Conservation (phyloP, 148 eudicot species). For the Chenopodium berlandieri region DNA sequence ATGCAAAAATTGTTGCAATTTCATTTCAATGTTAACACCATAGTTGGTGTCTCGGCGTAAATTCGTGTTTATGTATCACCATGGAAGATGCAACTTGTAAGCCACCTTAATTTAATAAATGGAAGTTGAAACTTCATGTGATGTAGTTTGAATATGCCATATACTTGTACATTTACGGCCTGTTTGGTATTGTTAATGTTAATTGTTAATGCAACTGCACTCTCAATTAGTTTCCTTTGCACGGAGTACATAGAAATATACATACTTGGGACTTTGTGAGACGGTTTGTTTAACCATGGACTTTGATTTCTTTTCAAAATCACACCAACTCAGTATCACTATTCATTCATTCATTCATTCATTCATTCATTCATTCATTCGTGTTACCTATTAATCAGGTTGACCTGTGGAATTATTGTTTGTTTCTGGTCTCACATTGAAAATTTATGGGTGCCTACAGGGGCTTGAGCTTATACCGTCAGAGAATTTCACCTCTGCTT, state of each 20-base stretch:
- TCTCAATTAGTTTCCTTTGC: too few species aligned
- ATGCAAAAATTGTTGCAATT: neutral
- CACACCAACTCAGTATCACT: neutral
- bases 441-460: slow-evolving; percentile 32
- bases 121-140: neutral
- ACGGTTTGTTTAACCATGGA: neutral
- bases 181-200: neutral
- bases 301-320: neutral
- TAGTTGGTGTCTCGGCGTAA: too few species aligned
- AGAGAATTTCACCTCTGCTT: slow-evolving; percentile 89
- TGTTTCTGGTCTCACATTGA: slow-evolving; percentile 7
- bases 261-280: too few species aligned
- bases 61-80: too few species aligned
- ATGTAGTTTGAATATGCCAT: neutral
- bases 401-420: too few species aligned
- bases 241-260: too few species aligned
- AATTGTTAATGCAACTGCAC: neutral
- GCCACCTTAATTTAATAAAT: neutral
- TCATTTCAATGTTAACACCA: neutral
- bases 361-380: too few species aligned
- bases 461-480: slow-evolving; percentile 98
- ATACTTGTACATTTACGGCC: neutral
- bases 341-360: neutral
- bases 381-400: neutral
- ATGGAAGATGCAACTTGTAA: neutral